Evolutionary conservation across 2,329 filamentous ascomycete species (phyloP), one percentile per base, ranked within the genome.

Genomic region (Juglanconis sp.): DNA sequence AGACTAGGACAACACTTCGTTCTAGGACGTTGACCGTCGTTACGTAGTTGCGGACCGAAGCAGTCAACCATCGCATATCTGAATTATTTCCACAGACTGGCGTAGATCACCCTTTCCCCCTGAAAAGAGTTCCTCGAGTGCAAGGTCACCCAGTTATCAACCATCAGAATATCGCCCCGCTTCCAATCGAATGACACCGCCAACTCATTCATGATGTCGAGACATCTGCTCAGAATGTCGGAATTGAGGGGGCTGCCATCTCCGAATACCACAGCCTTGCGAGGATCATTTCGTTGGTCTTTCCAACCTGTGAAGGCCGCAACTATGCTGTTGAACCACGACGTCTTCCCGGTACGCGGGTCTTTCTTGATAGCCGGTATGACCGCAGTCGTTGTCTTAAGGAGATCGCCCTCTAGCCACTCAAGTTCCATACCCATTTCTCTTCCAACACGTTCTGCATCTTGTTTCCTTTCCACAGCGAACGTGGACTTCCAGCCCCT

Each of bases 401-500:
- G 61, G 13, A 63, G 38, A 24, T 56, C 49, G 1, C 54, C 53
- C 24, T 55, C 57, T 34, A 60, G 40, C 61, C 61, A 63, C 42
- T 63, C 57, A 11, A 61, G 31, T 54, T 60, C 53, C 61, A 61
- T 63, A 0, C 51, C 61, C 57, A 60, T 47, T 4, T 48, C 57
- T 30, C 38, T 47, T 30, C 49, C 54, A 15, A 57, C 57, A 1
- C 35, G 49, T 34, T 63, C 61, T 13, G 58, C 61, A 5, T 57
- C 57, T 38, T 38, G 17, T 24, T 44, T 57, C 15, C 44, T 49
- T 7, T 54, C 30, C 5, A 60, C 61, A 1, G 49, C 57, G n/a
- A 63, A 63, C 2, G 61, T 63, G n/a, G 61, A 63, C 54, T 51
- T 61, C 61, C 61, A 63, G 5, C 61, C 61, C 42, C 61, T 54